These are phyloP conservation scores for Hevea brasiliensis DNA, from an alignment of 345 rosid species.

Conservation along the genomic window DNA sequence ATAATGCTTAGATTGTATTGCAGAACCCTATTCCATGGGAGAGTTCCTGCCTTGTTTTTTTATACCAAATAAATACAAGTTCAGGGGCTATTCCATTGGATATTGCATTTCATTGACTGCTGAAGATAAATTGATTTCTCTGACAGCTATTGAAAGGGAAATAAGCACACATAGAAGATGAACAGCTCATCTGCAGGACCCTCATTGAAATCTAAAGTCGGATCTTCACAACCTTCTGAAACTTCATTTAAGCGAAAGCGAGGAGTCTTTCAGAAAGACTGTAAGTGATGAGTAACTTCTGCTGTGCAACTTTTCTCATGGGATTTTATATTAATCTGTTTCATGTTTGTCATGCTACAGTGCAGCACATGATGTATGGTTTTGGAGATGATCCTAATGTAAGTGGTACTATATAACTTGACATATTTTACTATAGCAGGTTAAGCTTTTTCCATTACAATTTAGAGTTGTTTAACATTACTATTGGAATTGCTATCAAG, in stretches of 20 bases:
- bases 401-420: slow-evolving; percentile 25
- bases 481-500: too few relatives aligned
- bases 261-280: slow-evolving; percentile 83
- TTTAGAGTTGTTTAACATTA: too few relatives aligned
- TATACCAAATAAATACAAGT: too few relatives aligned
- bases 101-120: neutral
- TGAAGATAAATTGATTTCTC: neutral
- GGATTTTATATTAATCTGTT: neutral
- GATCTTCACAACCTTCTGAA: slow-evolving; percentile 68
- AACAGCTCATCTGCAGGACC: slow-evolving; percentile 37
- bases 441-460: neutral
- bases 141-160: neutral
- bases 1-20: too few relatives aligned
- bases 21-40: too few relatives aligned
- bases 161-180: slow-evolving; percentile 12
- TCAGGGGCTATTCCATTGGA: too few relatives aligned
- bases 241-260: slow-evolving; percentile 76
- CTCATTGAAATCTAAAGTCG: slow-evolving; percentile 60
- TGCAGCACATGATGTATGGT: slow-evolving; percentile 98
- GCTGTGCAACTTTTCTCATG: neutral
- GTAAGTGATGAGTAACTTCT: slow-evolving; percentile 32
- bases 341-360: slow-evolving; percentile 33
- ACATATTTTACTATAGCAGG: neutral
- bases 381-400: slow-evolving; percentile 88
- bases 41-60: too few relatives aligned